Conservation (phyloP, 2,329 filamentous ascomycete genomes). For the Penicillium brasilianum region DNA sequence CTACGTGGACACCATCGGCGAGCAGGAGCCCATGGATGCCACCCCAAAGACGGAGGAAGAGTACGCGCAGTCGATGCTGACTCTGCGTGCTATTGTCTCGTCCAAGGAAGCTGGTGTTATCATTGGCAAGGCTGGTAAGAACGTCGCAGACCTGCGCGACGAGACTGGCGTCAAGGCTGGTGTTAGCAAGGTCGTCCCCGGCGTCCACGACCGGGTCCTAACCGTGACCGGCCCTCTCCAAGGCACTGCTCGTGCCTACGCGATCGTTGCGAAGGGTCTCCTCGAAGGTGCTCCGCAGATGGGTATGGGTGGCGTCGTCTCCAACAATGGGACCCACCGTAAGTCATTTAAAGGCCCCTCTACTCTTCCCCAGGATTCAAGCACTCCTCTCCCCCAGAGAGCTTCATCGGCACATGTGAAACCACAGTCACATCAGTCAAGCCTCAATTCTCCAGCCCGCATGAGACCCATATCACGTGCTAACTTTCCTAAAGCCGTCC, state of each 20-base stretch:
- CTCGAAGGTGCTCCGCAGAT: conserved; percentile 92
- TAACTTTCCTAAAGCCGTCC: conserved; percentile 70
- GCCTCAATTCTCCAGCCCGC: neutral
- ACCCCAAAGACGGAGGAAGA: conserved; percentile 94
- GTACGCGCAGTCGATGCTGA: conserved; percentile 90
- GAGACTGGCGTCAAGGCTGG: conserved; percentile 98
- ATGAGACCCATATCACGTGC: neutral
- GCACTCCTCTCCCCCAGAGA: neutral
- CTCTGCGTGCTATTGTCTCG: conserved; percentile 94
- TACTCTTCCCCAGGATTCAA: neutral
- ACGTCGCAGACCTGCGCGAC: conserved; percentile 94
- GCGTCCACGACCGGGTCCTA: conserved; percentile 94
- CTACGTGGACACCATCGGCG: conserved; percentile 69
- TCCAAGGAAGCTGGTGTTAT: conserved; percentile 99
- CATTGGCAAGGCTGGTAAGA: conserved; percentile 98
- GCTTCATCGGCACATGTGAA: neutral
- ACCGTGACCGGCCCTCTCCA: conserved; percentile 92
- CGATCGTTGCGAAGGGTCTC: conserved; percentile 87
- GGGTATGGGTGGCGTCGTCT: conserved; percentile 91
- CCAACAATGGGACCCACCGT: conserved; percentile 93
- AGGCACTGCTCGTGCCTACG: conserved; percentile 88
- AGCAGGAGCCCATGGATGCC: conserved; percentile 71
- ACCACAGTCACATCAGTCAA: neutral
- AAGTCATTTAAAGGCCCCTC: conserved; percentile 51
- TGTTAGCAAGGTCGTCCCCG: conserved; percentile 97